Conservation (phyloP, 2,329 filamentous ascomycete species). For the Trichoderma pleuroti region DNA sequence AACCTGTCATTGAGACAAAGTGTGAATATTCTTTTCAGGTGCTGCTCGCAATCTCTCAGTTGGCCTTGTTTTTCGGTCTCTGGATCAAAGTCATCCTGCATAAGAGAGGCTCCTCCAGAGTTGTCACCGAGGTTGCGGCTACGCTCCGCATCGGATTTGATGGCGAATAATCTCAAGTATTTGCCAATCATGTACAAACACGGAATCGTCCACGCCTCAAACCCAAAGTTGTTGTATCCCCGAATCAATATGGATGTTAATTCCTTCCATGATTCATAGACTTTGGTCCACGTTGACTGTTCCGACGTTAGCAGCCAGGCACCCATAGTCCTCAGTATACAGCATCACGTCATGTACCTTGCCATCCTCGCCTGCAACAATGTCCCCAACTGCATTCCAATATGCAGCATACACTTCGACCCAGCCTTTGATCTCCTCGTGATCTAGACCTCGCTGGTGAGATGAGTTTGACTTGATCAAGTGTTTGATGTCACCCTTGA, state of each 20-base stretch:
- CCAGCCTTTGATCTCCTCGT: constrained; percentile 76
- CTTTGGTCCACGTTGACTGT: constrained; percentile 68
- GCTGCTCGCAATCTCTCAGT: constrained; percentile 83
- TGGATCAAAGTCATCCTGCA: constrained; percentile 79
- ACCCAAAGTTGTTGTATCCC: constrained; percentile 71
- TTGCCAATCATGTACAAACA: constrained; percentile 85
- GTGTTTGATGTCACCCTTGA: constrained; percentile 68
- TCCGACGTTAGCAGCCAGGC: constrained; percentile 24
- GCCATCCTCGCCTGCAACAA: constrained; percentile 53
- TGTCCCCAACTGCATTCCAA: constrained; percentile 76
- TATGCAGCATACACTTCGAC: constrained; percentile 77
- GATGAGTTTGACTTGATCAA: constrained; percentile 62
- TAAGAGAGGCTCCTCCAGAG: constrained; percentile 42
- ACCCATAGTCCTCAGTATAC: not conserved
- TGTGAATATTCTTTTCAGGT: constrained; percentile 89
- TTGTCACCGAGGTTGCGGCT: constrained; percentile 36
- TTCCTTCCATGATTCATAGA: constrained; percentile 88
- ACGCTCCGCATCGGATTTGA: constrained; percentile 77
- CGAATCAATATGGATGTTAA: constrained; percentile 72
- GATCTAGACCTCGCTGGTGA: constrained; percentile 50
- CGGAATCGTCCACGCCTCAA: constrained; percentile 89
- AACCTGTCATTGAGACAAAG: constrained; percentile 87
- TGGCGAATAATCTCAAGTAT: constrained; percentile 82
- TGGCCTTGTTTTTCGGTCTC: constrained; percentile 76
- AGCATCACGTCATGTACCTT: constrained; percentile 31